phyloP scores from a whole-genome alignment of 306 rosid species.

The Prosopis cineraria region DNA sequence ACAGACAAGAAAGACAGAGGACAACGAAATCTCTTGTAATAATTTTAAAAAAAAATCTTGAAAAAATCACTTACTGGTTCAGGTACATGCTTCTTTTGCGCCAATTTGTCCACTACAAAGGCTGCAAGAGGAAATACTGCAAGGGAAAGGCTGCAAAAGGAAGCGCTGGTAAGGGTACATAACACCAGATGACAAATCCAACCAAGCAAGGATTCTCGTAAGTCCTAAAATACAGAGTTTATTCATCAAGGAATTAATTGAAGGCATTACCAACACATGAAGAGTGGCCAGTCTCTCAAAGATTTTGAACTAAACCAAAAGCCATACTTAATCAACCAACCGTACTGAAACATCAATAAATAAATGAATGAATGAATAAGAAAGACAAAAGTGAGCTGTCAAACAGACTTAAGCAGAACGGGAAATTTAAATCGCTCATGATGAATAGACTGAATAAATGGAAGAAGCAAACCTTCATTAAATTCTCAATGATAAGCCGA shows the following conservation, averaged over 20 bases:
- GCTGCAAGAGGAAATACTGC: constrained; percentile 71
- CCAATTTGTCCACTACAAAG: constrained; percentile 71
- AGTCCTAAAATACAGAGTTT: neutral
- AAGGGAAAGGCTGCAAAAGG: constrained; percentile 82
- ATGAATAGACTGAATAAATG: neutral
- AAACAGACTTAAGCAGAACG: neutral
- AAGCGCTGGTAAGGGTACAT: constrained; percentile 28
- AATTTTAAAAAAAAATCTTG: neutral
- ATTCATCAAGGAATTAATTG: constrained; percentile 24
- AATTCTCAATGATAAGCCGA: constrained; percentile 91
- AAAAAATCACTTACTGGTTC: constrained; percentile 67
- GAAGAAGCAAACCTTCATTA: constrained; percentile 78
- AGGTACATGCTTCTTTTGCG: constrained; percentile 47
- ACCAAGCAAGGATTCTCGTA: constrained; percentile 20
- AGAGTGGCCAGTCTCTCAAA: constrained; percentile 93
- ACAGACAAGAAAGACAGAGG: constrained; percentile 1
- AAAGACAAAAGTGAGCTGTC: constrained; percentile 8
- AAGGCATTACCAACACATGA: constrained; percentile 88
- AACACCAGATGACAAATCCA: constrained; percentile 19
- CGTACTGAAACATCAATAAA: constrained; percentile 68
- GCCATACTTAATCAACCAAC: constrained; percentile 84
- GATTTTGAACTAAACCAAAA: constrained; percentile 98
- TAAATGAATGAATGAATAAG: neutral
- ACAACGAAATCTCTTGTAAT: constrained; percentile 18
- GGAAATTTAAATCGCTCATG: neutral